A percentile compares a stretch with the other conserved stretches of the same genome.
phyloP scores from a whole-genome alignment of 306 rosid species.

The Calophaca sinica region DNA sequence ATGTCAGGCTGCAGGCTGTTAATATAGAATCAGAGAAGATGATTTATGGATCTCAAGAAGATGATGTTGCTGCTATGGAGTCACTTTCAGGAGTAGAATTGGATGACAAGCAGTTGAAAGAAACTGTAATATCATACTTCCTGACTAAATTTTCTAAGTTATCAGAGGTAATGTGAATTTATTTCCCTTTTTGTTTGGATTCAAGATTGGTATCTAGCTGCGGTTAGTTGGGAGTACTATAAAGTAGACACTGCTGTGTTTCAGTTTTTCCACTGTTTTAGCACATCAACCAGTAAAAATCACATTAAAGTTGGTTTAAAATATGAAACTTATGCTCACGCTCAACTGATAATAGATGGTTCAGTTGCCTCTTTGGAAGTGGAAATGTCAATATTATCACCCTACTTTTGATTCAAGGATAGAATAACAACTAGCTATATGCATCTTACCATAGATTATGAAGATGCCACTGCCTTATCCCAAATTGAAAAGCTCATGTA shows the following conservation, averaged over 20 bases:
- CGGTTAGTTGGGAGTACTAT: constrained; percentile 33
- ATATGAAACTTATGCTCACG: too few species aligned
- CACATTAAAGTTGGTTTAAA: too few species aligned
- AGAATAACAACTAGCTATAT: too few species aligned
- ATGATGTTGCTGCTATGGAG: constrained; percentile 67
- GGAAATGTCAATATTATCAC: too few species aligned
- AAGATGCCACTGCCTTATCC: too few species aligned
- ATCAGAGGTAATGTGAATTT: constrained; percentile 70
- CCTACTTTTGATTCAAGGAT: too few species aligned
- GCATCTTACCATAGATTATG: too few species aligned
- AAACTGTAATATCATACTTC: constrained; percentile 70
- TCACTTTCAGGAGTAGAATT: constrained; percentile 60
- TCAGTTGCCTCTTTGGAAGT: too few species aligned
- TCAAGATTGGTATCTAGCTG: constrained; percentile 24
- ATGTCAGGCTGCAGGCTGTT: constrained; percentile 74
- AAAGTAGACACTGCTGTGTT: constrained; percentile 13
- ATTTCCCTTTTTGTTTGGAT: constrained; percentile 34
- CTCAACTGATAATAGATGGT: too few species aligned
- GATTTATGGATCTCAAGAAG: constrained; percentile 68
- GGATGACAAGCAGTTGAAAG: constrained; percentile 75
- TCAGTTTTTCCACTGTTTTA: constrained; percentile 37
- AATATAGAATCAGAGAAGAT: constrained; percentile 55
- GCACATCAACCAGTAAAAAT: constrained; percentile 12
- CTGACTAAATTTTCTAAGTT: constrained; percentile 67
- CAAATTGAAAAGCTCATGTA: too few species aligned